A percentile compares a stretch with the other conserved stretches of the same genome.
Evolutionary conservation across 139 green algal genomes (phyloP).

Genomic region (Chlamydomonas eustigma): DNA sequence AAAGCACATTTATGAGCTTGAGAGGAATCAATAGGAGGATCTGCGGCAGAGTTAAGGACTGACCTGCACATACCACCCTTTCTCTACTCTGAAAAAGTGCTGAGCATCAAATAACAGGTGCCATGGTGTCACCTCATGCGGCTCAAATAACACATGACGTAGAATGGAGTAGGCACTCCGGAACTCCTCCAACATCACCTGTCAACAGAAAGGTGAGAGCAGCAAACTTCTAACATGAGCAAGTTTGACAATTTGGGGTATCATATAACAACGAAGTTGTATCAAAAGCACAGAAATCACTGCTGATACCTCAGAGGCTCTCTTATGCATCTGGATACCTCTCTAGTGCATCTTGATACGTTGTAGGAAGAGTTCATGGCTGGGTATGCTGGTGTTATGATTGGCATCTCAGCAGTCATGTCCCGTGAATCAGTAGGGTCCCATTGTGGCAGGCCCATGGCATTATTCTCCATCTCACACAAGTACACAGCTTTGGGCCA

Average conservation of each 20-base stretch:
- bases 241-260: no score
- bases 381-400: constrained; percentile 97
- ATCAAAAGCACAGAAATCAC: no score
- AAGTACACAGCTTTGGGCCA: constrained; percentile 40
- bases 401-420: constrained; percentile 69
- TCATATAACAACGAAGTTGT: no score
- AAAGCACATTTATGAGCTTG: neutral
- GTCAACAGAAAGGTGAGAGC: neutral
- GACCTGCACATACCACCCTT: constrained; percentile 14
- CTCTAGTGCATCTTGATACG: constrained; percentile 67
- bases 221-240: no score
- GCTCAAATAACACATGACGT: constrained; percentile 19
- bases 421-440: constrained; percentile 3
- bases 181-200: constrained; percentile 63
- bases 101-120: constrained; percentile 58
- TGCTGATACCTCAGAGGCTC: no score
- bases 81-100: constrained; percentile 62
- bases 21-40: constrained; percentile 4
- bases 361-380: constrained; percentile 94
- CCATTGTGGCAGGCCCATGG: constrained; percentile 6
- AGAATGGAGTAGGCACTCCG: constrained; percentile 44
- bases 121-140: constrained; percentile 29
- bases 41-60: no score
- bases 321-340: no score
- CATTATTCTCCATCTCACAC: constrained; percentile 15